A percentile compares a stretch with the other conserved stretches of the same genome.
Evolutionary conservation across 2,329 filamentous ascomycete species (phyloP).

Genomic region (Camillea tinctor): DNA sequence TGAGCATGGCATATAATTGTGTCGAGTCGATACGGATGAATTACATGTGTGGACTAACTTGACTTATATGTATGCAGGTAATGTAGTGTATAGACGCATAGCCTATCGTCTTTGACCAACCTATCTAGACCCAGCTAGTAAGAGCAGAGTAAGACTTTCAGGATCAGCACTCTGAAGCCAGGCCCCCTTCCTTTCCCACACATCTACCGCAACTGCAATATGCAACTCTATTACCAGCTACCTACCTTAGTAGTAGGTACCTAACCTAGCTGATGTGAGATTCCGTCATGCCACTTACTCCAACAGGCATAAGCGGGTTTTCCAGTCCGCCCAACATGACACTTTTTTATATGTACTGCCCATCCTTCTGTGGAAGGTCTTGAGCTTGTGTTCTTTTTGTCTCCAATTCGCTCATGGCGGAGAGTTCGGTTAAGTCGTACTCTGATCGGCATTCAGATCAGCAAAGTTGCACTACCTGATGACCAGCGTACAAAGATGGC

Average conservation of each 20-base stretch:
- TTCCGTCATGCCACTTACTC: background rate
- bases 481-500: too few species aligned
- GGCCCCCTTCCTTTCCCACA: background rate
- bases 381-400: background rate
- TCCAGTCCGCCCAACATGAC: background rate
- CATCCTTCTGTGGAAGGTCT: background rate
- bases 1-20: background rate
- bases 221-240: background rate
- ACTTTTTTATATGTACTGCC: background rate
- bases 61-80: too few species aligned
- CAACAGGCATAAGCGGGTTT: background rate
- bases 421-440: too few species aligned
- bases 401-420: background rate
- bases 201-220: background rate
- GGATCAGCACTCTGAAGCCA: background rate
- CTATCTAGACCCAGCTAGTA: too few species aligned
- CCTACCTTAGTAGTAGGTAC: too few species aligned
- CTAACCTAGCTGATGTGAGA: background rate
- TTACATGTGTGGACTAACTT: too few species aligned
- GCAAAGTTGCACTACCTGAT: background rate
- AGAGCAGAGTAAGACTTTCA: background rate
- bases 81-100: too few species aligned
- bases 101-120: too few species aligned
- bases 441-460: background rate
- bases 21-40: background rate